Conservation (phyloP, 163 green algal species). For the Prototheca stagnorum region DNA sequence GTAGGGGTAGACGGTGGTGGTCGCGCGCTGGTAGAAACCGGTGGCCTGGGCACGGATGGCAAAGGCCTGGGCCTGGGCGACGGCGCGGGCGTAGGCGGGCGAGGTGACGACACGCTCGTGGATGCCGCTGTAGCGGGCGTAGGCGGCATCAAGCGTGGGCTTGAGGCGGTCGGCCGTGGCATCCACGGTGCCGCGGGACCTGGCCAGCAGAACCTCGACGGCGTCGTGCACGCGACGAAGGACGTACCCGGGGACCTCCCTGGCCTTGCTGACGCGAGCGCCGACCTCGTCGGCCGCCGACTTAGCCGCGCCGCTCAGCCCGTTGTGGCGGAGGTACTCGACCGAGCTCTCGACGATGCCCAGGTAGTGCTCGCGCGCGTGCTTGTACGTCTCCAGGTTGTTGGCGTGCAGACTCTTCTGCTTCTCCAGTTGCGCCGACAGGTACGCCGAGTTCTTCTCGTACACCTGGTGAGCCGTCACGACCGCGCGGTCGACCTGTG, state of each 20-base stretch:
- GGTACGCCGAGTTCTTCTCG: conserved; percentile 8
- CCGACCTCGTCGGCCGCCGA: conserved; percentile 17
- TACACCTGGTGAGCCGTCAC: conserved; percentile 6
- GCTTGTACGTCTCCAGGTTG: conserved; percentile 20
- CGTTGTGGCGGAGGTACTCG: conserved; percentile 19
- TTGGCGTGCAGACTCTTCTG: conserved; percentile 16
- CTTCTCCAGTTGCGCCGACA: conserved; percentile 9
- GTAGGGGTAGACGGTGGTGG: conserved; percentile 14
- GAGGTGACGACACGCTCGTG: conserved; percentile 26
- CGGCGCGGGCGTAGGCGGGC: conserved; percentile 12
- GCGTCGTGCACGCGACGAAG: conserved; percentile 13
- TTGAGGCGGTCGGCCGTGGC: conserved; percentile 16
- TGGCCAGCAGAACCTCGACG: conserved; percentile 16
- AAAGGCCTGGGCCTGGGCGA: conserved; percentile 1
- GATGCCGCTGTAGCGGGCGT: conserved; percentile 12
- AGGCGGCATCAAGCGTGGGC: conserved; percentile 24
- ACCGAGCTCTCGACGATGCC: conserved; percentile 23
- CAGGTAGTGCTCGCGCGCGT: conserved; percentile 26
- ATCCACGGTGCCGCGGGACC: conserved; percentile 17
- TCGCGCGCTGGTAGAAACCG: conserved; percentile 8
- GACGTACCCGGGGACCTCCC: conserved; percentile 4
- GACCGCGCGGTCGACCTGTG: conserved; percentile 12
- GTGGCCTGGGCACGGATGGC: conserved; percentile 2
- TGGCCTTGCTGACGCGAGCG: conserved; percentile 12
- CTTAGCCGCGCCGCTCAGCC: conserved; percentile 13